phyloP scores from a whole-genome alignment of 345 rosid species.

The Lepidium sativum region DNA sequence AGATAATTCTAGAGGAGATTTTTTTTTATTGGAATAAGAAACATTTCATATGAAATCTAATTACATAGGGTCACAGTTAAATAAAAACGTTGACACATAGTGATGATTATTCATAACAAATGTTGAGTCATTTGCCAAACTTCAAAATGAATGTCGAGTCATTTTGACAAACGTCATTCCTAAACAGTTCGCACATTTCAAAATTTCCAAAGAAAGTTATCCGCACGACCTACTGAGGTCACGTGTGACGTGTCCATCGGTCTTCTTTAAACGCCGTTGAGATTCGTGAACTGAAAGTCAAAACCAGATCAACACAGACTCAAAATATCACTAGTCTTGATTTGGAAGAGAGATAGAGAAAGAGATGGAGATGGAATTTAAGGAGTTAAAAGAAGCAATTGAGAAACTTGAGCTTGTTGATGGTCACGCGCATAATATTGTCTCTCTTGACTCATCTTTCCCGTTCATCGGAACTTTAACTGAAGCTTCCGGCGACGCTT shows the following conservation, averaged over 20 bases:
- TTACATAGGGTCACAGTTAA: too few species aligned
- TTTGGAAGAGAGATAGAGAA: not conserved
- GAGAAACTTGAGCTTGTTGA: slow-evolving; percentile 57
- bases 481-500: slow-evolving; percentile 74
- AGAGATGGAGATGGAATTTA: slow-evolving; percentile 38
- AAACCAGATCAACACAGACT: too few species aligned
- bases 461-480: slow-evolving; percentile 58
- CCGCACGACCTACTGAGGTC: not conserved
- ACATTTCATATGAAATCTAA: too few species aligned
- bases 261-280: not conserved
- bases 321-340: not conserved
- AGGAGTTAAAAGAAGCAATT: slow-evolving; percentile 46
- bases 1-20: too few species aligned
- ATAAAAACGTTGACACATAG: too few species aligned
- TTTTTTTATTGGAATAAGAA: too few species aligned
- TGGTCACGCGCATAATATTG: slow-evolving; percentile 79
- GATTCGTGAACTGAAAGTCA: not conserved
- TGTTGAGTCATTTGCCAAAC: too few species aligned
- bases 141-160: too few species aligned
- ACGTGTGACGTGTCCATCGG: not conserved
- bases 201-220: not conserved
- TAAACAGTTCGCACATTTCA: too few species aligned
- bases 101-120: too few species aligned
- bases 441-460: slow-evolving; percentile 61
- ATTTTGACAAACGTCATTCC: too few species aligned